Base-by-base conservation (phyloP, 768 basidiomycete species). In the Serendipita indica region DNA sequence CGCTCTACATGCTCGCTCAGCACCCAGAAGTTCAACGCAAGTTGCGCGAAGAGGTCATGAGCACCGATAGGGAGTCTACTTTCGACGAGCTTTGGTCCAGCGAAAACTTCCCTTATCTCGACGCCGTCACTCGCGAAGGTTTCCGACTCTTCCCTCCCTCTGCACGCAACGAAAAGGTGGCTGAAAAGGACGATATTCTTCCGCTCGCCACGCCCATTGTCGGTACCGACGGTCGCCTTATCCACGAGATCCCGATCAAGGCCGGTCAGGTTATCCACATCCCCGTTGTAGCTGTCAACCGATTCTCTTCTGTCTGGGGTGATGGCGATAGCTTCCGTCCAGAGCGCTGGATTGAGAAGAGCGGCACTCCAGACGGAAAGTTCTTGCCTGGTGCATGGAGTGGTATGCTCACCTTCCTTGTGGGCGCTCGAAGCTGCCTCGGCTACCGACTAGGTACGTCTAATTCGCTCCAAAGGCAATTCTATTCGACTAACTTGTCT, bases 1-100 rank as follows among this genome's bases (percentile, higher is more conserved):
- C 77, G 58, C 71, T 85, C 2, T 81, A 80, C 65, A 74, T 77
- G 39, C 75, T 85, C 58, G 69, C 75, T 3, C 70, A 73, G 58
- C 65, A 75, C 46, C 75, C 75, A 0, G 67, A 66, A 2, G 67
- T 69, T n/a, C 83, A 84, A 64, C 60, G 63, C 18, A 67, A 66
- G 39, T 70, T 85, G 10, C 76, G 79, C 16, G 67, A 67, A 10
- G 78, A 77, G 25, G 43, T 46, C 43, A 14, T 46, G 14, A 10
- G n/a, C n/a, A n/a, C n/a, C 43, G 13, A 13, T 10, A 12, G 22
- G 10, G 67, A 73, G 37, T 61, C 71, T 27, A 64, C 65, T 28
- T 72, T 71, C 59, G 73, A 73, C 34, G 69, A 70, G 45, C 61
- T 72, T 14, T 69, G 71, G 63, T 49, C 34, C 27, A 6, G 20